These are phyloP conservation scores for Epichloe gansuensis DNA, from an alignment of 2,329 filamentous ascomycete genomes.

Conservation along the genomic window DNA sequence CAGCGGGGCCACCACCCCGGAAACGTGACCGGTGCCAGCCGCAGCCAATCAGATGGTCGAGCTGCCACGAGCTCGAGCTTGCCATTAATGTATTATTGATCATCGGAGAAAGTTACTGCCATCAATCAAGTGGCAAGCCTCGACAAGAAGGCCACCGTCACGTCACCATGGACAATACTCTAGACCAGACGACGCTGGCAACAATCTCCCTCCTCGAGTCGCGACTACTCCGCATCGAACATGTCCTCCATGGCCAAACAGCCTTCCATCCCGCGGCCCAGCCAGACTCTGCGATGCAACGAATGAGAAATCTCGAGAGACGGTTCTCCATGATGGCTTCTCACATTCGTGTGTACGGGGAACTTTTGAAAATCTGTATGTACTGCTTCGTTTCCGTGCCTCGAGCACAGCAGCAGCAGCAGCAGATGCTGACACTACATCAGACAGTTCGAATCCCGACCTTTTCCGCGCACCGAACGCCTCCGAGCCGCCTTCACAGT, in stretches of 20 bases:
- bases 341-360: conserved; percentile 42
- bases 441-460: conserved; percentile 42
- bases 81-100: background rate
- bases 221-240: conserved; percentile 47
- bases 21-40: background rate
- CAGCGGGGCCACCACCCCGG: background rate
- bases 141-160: background rate
- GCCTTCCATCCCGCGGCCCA: conserved; percentile 20
- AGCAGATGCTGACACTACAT: background rate
- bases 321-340: conserved; percentile 39
- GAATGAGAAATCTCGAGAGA: conserved; percentile 39
- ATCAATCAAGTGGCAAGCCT: background rate
- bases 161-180: conserved; percentile 20
- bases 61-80: background rate
- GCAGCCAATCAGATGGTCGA: conserved; percentile 1
- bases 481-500: conserved; percentile 36
- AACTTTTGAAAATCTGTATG: conserved; percentile 50
- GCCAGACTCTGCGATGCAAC: conserved; percentile 28
- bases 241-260: conserved; percentile 40
- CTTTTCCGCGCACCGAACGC: conserved; percentile 39
- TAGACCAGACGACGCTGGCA: conserved; percentile 41
- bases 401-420: background rate
- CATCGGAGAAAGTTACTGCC: background rate
- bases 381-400: background rate
- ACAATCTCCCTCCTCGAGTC: conserved; percentile 46